A percentile compares a stretch with the other conserved stretches of the same genome.
Conservation (phyloP, 257 asterid genomes). For the Fraxinus cuspidata region DNA sequence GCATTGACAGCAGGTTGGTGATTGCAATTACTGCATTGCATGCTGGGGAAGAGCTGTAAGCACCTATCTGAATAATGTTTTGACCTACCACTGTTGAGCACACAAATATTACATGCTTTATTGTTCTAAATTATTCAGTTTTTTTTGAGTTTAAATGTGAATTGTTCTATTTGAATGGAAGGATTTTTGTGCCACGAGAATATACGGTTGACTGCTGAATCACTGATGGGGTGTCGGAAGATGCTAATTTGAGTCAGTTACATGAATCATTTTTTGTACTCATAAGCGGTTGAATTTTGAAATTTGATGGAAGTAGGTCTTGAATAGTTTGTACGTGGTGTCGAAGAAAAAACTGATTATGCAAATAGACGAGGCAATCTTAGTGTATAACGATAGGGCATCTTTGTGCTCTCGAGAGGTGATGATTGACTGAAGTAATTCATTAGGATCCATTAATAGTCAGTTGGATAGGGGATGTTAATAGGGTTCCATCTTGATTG, state of each 20-base stretch:
- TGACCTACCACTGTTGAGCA: constrained; percentile 24
- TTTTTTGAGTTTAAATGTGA: neutral
- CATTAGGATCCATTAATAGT: neutral
- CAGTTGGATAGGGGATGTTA: neutral
- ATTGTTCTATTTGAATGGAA: neutral
- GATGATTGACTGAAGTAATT: neutral
- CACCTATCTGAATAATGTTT: constrained; percentile 18
- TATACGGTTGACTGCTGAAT: neutral
- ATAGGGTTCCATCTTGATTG: neutral
- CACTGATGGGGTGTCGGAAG: neutral
- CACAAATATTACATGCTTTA: neutral
- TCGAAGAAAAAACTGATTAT: neutral
- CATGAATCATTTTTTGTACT: neutral
- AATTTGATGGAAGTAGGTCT: neutral
- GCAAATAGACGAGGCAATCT: neutral
- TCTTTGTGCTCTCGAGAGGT: neutral
- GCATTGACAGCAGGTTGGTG: constrained; percentile 35
- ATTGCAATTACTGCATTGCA: constrained; percentile 29
- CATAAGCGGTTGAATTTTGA: neutral
- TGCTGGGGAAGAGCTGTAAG: neutral
- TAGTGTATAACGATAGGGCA: neutral
- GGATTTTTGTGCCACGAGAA: neutral
- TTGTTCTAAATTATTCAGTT: neutral
- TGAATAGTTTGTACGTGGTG: neutral
- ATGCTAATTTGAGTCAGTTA: neutral